These are phyloP conservation scores for Coleophoma crateriformis DNA, from an alignment of 2,329 filamentous ascomycete species.

Conservation along the genomic window DNA sequence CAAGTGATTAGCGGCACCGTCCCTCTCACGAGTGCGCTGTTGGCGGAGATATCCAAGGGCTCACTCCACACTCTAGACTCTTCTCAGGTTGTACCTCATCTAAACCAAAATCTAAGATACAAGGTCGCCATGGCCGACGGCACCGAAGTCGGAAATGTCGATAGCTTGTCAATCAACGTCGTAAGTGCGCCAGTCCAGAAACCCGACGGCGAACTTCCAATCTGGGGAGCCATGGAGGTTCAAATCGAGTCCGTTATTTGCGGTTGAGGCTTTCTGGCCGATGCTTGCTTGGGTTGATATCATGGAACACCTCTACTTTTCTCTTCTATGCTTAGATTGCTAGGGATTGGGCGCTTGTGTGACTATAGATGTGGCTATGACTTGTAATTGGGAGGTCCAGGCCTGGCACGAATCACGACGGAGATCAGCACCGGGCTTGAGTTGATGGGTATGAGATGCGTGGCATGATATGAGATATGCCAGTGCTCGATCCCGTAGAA, in stretches of 20 bases:
- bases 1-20: constrained; percentile 33
- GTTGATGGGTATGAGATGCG: not conserved
- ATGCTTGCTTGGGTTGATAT: not conserved
- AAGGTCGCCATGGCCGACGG: constrained; percentile 15
- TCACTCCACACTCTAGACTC: constrained; percentile 25
- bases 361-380: not conserved
- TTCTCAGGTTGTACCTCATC: constrained; percentile 17
- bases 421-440: not conserved
- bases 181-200: not conserved
- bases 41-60: constrained; percentile 20
- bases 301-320: not conserved
- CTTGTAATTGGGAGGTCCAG: not conserved
- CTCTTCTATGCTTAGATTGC: not conserved
- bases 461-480: not conserved
- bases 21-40: constrained; percentile 36
- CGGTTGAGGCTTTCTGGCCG: not conserved
- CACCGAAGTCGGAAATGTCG: not conserved
- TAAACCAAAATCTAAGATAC: constrained; percentile 20
- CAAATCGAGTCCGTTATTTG: constrained; percentile 4
- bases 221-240: not conserved
- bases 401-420: not conserved
- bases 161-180: not conserved
- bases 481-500: not conserved
- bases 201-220: not conserved
- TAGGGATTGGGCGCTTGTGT: not conserved